Evolutionary conservation across 2,329 filamentous ascomycete species (phyloP), one percentile per base, ranked within the genome.

Genomic region (Diplodia scrobiculata): DNA sequence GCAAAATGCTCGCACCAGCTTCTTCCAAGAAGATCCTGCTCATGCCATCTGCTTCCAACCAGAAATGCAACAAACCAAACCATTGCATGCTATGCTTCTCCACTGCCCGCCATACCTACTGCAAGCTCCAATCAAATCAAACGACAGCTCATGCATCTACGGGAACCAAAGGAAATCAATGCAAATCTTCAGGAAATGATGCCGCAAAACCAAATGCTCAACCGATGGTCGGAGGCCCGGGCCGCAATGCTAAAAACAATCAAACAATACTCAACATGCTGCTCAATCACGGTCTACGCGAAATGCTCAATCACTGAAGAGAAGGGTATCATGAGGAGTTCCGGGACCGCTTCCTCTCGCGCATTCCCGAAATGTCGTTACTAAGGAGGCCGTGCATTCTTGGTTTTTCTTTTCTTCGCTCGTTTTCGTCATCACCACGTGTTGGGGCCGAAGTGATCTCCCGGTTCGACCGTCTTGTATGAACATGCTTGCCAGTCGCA

Each of bases 401-500:
- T 50, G 5, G 14, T 25, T 13, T 17, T 52, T 32, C 25, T 17
- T 65, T 27, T 51, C 25, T 25, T 25, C 25, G 25, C 25, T 25
- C 53, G 27, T 66, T 25, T 66, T 29, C 60, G 29, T 51, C 53
- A 58, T 66, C 66, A 74, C 75, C 74, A 77, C 17, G 68, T 68
- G 3, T 69, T 55, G n/a, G 76, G 76, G 11, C 76, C 76, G 69
- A 78, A 78, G 5, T 67, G 72, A 9, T 71, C 68, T 3, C 75
- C 75, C 6, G 75, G 68, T 2, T 72, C 71, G 5, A 95, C 83
- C 0, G 77, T 83, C 65, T 82, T 86, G 73, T 89, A 94, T 0
- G 90, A 79, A 75, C 91, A 95, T 51, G 90, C 91, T 74, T 88
- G 83, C 91, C 91, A 95, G 79, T 95, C 91, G 76, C 91, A 95